phyloP scores from a whole-genome alignment of 2,329 filamentous ascomycete species.

The Talaromyces verruculosus region DNA sequence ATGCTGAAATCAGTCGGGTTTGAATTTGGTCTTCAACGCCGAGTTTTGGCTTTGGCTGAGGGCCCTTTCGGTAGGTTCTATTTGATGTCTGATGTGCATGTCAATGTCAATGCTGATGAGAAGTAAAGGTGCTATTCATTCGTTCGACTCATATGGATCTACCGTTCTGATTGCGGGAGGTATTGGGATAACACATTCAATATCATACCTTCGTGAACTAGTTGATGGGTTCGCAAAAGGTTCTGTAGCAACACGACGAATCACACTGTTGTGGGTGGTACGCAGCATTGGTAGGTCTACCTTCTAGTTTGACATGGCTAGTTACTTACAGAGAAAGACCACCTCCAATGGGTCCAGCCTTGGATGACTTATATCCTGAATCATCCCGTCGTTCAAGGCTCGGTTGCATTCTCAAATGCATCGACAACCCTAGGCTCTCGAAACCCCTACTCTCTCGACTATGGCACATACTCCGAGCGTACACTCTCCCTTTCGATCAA shows the following conservation, averaged over 20 bases:
- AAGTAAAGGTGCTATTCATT: conserved; percentile 59
- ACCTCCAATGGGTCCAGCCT: conserved; percentile 81
- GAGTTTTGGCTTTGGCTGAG: conserved; percentile 71
- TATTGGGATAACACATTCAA: conserved; percentile 86
- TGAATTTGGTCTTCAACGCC: conserved; percentile 52
- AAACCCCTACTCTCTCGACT: conserved; percentile 10
- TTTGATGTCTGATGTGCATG: not conserved
- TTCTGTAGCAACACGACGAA: conserved; percentile 71
- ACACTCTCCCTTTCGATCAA: conserved; percentile 70
- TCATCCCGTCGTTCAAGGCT: conserved; percentile 18
- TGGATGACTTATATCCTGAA: conserved; percentile 57
- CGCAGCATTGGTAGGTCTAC: conserved; percentile 19
- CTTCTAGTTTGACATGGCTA: not conserved
- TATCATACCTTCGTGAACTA: conserved; percentile 75
- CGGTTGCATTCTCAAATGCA: conserved; percentile 28
- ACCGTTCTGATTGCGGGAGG: conserved; percentile 84
- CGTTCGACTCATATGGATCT: conserved; percentile 85
- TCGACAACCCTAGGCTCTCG: conserved; percentile 62
- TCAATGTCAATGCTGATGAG: conserved; percentile 1
- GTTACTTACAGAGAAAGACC: conserved; percentile 53
- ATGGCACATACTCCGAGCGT: conserved; percentile 60
- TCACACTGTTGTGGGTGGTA: conserved; percentile 73
- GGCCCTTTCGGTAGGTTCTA: conserved; percentile 67
- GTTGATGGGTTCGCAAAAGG: conserved; percentile 64
- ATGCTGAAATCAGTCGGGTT: conserved; percentile 65